Conservation (phyloP, 2,329 filamentous ascomycete species). For the Aaosphaeria pasadenensis region DNA sequence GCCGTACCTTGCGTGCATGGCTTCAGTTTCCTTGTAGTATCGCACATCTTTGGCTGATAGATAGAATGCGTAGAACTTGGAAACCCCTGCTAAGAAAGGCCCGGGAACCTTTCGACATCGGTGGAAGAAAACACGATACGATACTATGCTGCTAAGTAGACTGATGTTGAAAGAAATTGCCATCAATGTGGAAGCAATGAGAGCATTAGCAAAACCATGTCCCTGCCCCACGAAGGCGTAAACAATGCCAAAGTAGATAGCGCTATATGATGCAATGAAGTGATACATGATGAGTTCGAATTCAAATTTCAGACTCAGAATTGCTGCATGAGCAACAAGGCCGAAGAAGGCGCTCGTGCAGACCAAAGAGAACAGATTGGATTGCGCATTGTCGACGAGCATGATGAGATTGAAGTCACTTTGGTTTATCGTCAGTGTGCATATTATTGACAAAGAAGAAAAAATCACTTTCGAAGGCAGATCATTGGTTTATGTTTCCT, state of each 20-base stretch:
- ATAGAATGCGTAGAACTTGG: constrained; percentile 23
- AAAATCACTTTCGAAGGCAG: too few species aligned
- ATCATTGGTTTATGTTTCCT: too few species aligned
- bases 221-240: constrained; percentile 1
- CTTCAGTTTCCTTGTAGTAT: constrained; percentile 25
- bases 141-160: constrained; percentile 15
- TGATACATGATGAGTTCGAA: constrained; percentile 24
- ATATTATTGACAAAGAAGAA: too few species aligned
- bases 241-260: constrained; percentile 9
- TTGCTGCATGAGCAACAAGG: constrained; percentile 15
- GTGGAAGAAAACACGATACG: constrained; percentile 25
- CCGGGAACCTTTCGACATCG: constrained; percentile 22
- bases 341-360: constrained; percentile 6
- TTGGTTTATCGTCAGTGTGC: too few species aligned
- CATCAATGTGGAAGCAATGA: constrained; percentile 7
- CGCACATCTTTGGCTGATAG: constrained; percentile 22
- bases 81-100: constrained; percentile 17
- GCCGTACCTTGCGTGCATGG: constrained; percentile 30
- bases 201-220: background rate
- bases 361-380: too few species aligned
- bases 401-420: too few species aligned
- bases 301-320: constrained; percentile 9
- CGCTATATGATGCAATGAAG: constrained; percentile 12
- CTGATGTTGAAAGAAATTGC: constrained; percentile 10
- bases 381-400: too few species aligned